A percentile compares a stretch with the other conserved stretches of the same genome.
phyloP scores from a whole-genome alignment of 106 monocot species.

The Chionographis japonica region DNA sequence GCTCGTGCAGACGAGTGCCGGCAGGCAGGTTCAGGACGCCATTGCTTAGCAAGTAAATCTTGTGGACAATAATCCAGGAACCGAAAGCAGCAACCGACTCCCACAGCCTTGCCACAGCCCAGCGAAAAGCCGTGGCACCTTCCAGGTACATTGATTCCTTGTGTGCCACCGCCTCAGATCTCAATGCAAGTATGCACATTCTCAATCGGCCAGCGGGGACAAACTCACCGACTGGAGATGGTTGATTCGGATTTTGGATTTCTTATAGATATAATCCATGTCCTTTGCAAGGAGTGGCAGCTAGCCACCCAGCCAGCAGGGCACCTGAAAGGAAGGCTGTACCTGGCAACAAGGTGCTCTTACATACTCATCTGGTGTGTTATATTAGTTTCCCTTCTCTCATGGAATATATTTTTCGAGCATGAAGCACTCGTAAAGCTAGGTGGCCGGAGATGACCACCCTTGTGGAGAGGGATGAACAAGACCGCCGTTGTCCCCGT shows the following conservation, averaged over 20 bases:
- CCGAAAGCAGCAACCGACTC: conserved; percentile 70
- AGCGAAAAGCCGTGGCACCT: conserved; percentile 67
- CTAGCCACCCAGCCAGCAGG: no score
- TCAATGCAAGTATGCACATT: conserved; percentile 55
- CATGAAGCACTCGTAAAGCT: no score
- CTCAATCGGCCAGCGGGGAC: conserved; percentile 65
- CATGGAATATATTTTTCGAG: neutral
- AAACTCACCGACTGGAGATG: conserved; percentile 60
- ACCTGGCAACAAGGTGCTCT: conserved; percentile 65
- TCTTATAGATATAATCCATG: conserved; percentile 15
- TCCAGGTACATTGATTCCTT: conserved; percentile 64
- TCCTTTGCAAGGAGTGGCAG: conserved; percentile 64
- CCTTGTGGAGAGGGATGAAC: no score
- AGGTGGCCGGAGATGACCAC: no score
- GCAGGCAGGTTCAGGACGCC: conserved; percentile 59
- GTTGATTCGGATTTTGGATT: conserved; percentile 17
- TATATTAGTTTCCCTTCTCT: neutral
- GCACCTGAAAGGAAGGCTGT: conserved; percentile 38
- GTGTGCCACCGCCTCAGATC: conserved; percentile 35
- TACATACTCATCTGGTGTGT: neutral
- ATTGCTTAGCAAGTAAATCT: conserved; percentile 67
- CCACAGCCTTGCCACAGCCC: conserved; percentile 51
- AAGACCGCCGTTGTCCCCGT: no score
- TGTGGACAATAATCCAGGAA: conserved; percentile 37
- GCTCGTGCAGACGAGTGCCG: conserved; percentile 73